A percentile compares a stretch with the other conserved stretches of the same genome.
Evolutionary conservation across 768 basidiomycete species (phyloP).

Genomic region (Lactifluus echinatus): DNA sequence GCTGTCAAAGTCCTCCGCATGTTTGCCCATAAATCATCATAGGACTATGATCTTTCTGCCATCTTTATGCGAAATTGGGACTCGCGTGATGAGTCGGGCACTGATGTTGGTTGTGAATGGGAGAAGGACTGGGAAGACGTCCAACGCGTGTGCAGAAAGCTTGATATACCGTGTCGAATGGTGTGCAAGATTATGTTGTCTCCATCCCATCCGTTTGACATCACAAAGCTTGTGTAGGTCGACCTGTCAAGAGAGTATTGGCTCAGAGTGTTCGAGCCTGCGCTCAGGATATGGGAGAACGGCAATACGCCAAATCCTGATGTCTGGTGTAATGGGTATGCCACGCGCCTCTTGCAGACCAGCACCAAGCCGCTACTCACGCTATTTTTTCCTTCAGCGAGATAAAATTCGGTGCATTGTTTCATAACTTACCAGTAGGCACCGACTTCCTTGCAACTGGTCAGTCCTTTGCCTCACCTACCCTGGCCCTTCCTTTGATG

Average conservation of each 20-base stretch:
- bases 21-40: not conserved
- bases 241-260: constrained; percentile 91
- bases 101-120: constrained; percentile 89
- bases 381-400: constrained; percentile 43
- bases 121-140: constrained; percentile 94
- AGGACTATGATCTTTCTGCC: constrained; percentile 80
- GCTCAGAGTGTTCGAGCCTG: constrained; percentile 84
- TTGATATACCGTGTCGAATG: constrained; percentile 68
- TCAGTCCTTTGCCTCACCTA: constrained; percentile 24
- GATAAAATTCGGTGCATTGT: constrained; percentile 83
- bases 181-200: constrained; percentile 32
- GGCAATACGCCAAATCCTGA: constrained; percentile 91
- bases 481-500: not conserved
- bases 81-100: constrained; percentile 69
- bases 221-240: constrained; percentile 37
- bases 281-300: constrained; percentile 63
- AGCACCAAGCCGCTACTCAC: not conserved
- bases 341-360: not conserved
- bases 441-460: constrained; percentile 76
- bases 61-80: constrained; percentile 98
- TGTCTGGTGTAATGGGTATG: constrained; percentile 81
- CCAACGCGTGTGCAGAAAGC: constrained; percentile 60
- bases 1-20: not conserved
- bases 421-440: constrained; percentile 46
- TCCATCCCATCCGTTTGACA: not conserved